Base-by-base conservation (phyloP, 805 yeast species). In the fission yeast (Schizosaccharomyces pombe) region DNA sequence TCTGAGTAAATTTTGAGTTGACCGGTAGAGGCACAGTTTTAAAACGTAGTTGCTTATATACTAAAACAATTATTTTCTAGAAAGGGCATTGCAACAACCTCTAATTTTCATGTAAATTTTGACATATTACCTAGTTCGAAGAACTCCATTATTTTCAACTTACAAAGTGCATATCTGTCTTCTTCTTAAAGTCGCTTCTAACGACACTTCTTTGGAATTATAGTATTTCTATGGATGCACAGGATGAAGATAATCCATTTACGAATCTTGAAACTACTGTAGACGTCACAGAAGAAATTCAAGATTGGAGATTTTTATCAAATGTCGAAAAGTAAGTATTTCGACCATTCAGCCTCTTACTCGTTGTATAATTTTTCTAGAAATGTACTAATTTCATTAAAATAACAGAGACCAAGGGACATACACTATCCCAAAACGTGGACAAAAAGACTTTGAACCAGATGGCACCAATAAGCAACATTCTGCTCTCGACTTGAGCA, bases 361-460 rank as follows among this genome's bases (percentile, higher is more conserved):
- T 9, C 30, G 14, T 5, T 43, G 19, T 2, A 14, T 24, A 14
- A 22, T 5, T 43, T 26, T 26, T n/a, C 5, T 12, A n/a, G 47
- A 39, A 12, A n/a, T n/a, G 5, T n/a, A 16, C 43, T 37, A n/a
- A 37, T 14, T 16, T n/a, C 1, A 37, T 16, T 37, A 2, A n/a
- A n/a, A n/a, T n/a, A 32, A 32, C 26, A 43, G 49, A 26, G 49
- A 43, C 5, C 30, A 43, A 22, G 49, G 28, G 2, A 43, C 19
- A 5, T 43, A 22, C 31, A 43, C 62, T 1, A 53, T 62, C 1
- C 87, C 87, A 2, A 81, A 78, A 59, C 68, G 89, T 57, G 94
- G 95, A 1, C 86, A 78, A 56, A 87, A 87, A 63, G 94, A 84
- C 59, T 82, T 78, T 59, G 94, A 79, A 57, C 94, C 93, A 0